Conservation (phyloP, 2,329 filamentous ascomycete genomes). For the Nannizziopsis arthrosporioides region DNA sequence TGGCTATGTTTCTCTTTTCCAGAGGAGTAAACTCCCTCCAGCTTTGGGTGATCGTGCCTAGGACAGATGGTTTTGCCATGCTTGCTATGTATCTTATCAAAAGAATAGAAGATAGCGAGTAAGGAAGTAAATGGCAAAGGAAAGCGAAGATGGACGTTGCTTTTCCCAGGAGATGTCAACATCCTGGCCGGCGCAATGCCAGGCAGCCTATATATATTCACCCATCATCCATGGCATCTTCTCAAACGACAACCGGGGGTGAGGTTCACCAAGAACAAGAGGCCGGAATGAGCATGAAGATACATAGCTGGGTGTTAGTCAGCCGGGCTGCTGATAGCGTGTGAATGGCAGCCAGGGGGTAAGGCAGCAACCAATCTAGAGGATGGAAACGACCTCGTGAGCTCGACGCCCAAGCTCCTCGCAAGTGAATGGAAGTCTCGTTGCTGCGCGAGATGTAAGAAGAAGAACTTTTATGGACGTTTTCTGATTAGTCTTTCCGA, state of each 20-base stretch:
- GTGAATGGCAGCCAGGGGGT: neutral
- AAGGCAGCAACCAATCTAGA: neutral
- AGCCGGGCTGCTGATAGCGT: neutral
- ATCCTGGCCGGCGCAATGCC: too few relatives aligned
- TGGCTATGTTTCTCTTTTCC: slow-evolving; percentile 3
- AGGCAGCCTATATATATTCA: too few relatives aligned
- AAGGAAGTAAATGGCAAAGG: neutral
- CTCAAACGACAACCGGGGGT: too few relatives aligned
- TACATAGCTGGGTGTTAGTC: neutral
- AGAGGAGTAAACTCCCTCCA: slow-evolving; percentile 1
- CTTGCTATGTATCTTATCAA: neutral
- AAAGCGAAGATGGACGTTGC: too few relatives aligned
- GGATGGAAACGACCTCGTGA: neutral
- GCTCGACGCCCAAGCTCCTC: neutral
- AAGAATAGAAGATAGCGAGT: neutral
- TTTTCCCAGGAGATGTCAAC: too few relatives aligned
- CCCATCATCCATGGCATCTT: too few relatives aligned
- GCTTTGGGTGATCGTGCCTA: slow-evolving; percentile 1
- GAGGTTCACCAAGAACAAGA: too few relatives aligned
- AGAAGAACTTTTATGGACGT: neutral
- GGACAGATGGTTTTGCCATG: neutral
- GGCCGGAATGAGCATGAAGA: too few relatives aligned
- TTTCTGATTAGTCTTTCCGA: too few relatives aligned
- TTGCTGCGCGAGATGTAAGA: too few relatives aligned
- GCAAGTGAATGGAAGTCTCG: neutral